Conservation (phyloP, 805 yeast genomes). For the Wickerhamomyces bisporus region DNA sequence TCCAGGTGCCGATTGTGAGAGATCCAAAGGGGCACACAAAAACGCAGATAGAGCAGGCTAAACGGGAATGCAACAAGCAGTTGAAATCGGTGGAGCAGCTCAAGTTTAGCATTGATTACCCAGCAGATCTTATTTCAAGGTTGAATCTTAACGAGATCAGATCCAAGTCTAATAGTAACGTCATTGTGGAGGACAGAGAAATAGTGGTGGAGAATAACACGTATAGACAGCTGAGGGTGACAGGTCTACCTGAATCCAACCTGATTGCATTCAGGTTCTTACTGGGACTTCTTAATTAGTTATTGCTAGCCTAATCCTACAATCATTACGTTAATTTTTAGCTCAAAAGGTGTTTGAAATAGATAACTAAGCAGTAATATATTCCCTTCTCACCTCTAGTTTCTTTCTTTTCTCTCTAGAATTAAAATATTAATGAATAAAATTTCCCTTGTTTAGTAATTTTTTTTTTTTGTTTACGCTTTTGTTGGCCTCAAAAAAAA, state of each 20-base stretch:
- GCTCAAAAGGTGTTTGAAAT: too few species aligned
- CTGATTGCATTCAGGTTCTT: slow-evolving; percentile 13
- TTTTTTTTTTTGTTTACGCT: too few species aligned
- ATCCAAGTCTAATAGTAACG: slow-evolving; percentile 14
- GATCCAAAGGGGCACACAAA: slow-evolving; percentile 6
- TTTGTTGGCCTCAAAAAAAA: too few species aligned
- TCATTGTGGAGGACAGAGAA: slow-evolving; percentile 10
- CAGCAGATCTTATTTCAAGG: slow-evolving; percentile 13
- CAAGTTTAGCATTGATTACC: slow-evolving; percentile 12
- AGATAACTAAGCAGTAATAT: too few species aligned
- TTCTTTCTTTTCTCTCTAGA: too few species aligned
- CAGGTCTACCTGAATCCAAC: slow-evolving; percentile 13
- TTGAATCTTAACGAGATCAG: slow-evolving; percentile 16
- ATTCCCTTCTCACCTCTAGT: too few species aligned
- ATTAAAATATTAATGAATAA: too few species aligned
- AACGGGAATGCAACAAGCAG: slow-evolving; percentile 6
- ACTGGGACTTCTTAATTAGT: not conserved
- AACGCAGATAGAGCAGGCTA: slow-evolving; percentile 7
- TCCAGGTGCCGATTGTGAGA: not conserved
- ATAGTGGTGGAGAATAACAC: slow-evolving; percentile 4
- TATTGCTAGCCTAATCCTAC: too few species aligned
- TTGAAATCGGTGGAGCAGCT: slow-evolving; percentile 6
- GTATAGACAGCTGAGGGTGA: slow-evolving; percentile 10
- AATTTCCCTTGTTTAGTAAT: too few species aligned
- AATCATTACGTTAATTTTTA: too few species aligned